These are phyloP conservation scores for Dactylonectria macrodidyma DNA, from an alignment of 2,329 filamentous ascomycete species.

Conservation along the genomic window DNA sequence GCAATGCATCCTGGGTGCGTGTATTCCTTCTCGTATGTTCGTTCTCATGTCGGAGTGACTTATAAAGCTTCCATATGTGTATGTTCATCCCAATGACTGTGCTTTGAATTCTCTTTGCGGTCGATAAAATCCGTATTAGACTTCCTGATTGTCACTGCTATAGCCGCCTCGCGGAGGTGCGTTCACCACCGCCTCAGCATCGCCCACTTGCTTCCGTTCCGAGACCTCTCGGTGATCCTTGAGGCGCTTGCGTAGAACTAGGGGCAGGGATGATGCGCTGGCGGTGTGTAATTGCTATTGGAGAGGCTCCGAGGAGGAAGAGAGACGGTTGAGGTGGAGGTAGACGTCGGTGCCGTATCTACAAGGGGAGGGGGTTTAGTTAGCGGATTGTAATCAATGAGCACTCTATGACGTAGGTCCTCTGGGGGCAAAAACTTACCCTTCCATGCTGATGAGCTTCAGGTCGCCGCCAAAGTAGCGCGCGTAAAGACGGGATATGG, in stretches of 20 bases:
- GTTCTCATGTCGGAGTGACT: neutral
- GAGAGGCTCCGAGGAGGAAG: constrained; percentile 94
- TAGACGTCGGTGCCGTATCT: constrained; percentile 99
- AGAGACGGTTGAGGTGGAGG: constrained; percentile 95
- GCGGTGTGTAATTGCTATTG: constrained; percentile 85
- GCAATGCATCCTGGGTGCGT: constrained; percentile 17
- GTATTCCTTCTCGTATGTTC: neutral
- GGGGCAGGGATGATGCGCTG: constrained; percentile 52
- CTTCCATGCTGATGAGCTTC: constrained; percentile 99
- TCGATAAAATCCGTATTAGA: constrained; percentile 43
- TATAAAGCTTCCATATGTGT: constrained; percentile 1
- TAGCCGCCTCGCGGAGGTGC: constrained; percentile 55
- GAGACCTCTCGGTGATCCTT: constrained; percentile 79
- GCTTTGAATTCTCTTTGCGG: neutral
- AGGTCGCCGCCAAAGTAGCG: constrained; percentile 97
- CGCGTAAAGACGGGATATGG: constrained; percentile 94
- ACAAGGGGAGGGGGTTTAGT: constrained; percentile 26
- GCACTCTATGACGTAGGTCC: constrained; percentile 13
- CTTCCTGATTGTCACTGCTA: constrained; percentile 47
- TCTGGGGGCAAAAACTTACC: constrained; percentile 70
- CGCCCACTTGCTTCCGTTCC: constrained; percentile 91
- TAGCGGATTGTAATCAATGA: constrained; percentile 19
- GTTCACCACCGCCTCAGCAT: constrained; percentile 84
- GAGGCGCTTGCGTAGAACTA: constrained; percentile 74
- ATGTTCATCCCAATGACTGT: constrained; percentile 7